A percentile compares a stretch with the other conserved stretches of the same genome.
Evolutionary conservation across 176 grass and related monocot species (phyloP).

Genomic region (Poa annua): DNA sequence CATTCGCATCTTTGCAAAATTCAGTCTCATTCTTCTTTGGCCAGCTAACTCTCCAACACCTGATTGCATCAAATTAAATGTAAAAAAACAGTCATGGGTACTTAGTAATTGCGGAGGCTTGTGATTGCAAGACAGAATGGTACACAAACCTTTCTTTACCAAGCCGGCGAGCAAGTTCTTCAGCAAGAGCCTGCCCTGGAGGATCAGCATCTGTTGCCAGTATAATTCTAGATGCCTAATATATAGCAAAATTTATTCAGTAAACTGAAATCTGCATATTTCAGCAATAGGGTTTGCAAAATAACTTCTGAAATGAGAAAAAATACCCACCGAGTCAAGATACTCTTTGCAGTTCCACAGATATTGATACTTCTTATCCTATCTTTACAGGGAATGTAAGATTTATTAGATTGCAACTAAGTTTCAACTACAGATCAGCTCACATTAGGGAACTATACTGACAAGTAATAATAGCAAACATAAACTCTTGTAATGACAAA

Average conservation of each 20-base stretch:
- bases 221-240: slow-evolving; percentile 96
- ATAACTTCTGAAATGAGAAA: slow-evolving; percentile 40
- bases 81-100: background rate
- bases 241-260: slow-evolving; percentile 29
- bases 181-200: slow-evolving; percentile 86
- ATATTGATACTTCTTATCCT: slow-evolving; percentile 92
- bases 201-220: slow-evolving; percentile 80
- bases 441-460: slow-evolving; percentile 2
- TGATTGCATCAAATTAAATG: slow-evolving; percentile 50
- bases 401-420: slow-evolving; percentile 48
- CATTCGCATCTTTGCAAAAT: slow-evolving; percentile 95
- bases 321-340: slow-evolving; percentile 68
- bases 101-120: slow-evolving; percentile 26
- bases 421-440: slow-evolving; percentile 30
- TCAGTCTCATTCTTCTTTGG: slow-evolving; percentile 74
- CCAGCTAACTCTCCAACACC: slow-evolving; percentile 97
- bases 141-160: slow-evolving; percentile 94
- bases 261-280: slow-evolving; percentile 1
- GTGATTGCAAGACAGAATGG: slow-evolving; percentile 25
- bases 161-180: slow-evolving; percentile 91
- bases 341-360: slow-evolving; percentile 94
- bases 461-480: slow-evolving; percentile 18
- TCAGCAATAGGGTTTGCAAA: slow-evolving; percentile 3
- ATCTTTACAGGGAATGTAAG: slow-evolving; percentile 76
- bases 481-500: slow-evolving; percentile 8